Percentiles rank a stretch among this genome's conserved stretches.
Conservation (phyloP, 768 basidiomycete species). For the Paxillus involutus region DNA sequence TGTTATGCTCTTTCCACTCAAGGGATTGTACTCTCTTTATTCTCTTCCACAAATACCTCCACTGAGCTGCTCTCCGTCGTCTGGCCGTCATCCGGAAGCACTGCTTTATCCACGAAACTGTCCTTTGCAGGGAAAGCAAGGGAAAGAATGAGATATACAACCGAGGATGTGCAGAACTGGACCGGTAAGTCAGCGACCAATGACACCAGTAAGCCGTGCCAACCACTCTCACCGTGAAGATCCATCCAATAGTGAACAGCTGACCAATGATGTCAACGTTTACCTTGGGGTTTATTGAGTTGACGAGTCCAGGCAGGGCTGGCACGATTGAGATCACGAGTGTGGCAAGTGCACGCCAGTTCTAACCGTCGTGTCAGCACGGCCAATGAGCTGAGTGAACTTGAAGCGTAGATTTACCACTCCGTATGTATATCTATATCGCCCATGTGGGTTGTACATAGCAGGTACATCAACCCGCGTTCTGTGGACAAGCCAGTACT, state of each 20-base stretch:
- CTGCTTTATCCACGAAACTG: slow-evolving; percentile 4
- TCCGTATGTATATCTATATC: slow-evolving; percentile 77
- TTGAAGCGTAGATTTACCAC: slow-evolving; percentile 42
- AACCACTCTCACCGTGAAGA: slow-evolving; percentile 2
- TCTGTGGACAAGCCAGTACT: slow-evolving; percentile 80
- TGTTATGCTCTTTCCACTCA: neutral
- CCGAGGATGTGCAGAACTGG: slow-evolving; percentile 7
- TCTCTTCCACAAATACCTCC: neutral
- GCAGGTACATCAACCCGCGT: slow-evolving; percentile 77
- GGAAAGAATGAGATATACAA: slow-evolving; percentile 6
- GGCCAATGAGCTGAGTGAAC: neutral
- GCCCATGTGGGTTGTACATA: slow-evolving; percentile 78
- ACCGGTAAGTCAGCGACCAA: neutral
- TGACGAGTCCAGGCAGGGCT: slow-evolving; percentile 74
- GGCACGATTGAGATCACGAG: slow-evolving; percentile 67
- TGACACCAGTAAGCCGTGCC: neutral
- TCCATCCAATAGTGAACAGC: slow-evolving; percentile 8
- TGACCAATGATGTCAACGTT: slow-evolving; percentile 1
- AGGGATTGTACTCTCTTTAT: neutral
- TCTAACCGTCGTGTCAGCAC: slow-evolving; percentile 40
- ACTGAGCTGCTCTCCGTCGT: neutral
- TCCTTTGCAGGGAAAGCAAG: slow-evolving; percentile 2
- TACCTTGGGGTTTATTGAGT: slow-evolving; percentile 57
- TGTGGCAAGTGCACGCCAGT: slow-evolving; percentile 78
- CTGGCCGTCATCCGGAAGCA: slow-evolving; percentile 3